Conservation (phyloP, 768 basidiomycete genomes). For the Tulasnella sp. region DNA sequence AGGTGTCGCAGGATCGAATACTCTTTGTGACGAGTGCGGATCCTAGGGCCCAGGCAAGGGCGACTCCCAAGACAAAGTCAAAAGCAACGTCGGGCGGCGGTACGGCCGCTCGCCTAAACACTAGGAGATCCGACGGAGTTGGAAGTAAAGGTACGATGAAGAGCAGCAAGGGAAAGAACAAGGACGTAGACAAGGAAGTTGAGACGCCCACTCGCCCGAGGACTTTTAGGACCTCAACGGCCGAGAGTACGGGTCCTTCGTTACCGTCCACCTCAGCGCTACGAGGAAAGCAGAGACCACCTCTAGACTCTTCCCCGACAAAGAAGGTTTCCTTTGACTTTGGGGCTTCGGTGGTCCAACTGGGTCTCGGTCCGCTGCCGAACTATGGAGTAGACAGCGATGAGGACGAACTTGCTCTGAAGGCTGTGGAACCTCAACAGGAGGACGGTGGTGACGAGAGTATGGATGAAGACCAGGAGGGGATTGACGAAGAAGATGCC, state of each 20-base stretch:
- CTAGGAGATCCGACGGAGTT: not conserved
- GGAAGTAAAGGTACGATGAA: not conserved
- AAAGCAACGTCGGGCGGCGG: not conserved
- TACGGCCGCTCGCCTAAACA: too few relatives aligned
- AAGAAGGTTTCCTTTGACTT: too few relatives aligned
- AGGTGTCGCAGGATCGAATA: too few relatives aligned
- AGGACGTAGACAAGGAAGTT: not conserved
- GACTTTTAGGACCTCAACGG: too few relatives aligned
- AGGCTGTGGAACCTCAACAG: not conserved
- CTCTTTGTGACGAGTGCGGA: constrained; percentile 4
- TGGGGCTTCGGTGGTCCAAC: too few relatives aligned
- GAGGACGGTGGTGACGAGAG: constrained; percentile 7
- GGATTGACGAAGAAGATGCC: constrained; percentile 17
- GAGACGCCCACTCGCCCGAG: not conserved
- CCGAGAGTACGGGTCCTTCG: too few relatives aligned
- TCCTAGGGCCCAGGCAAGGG: not conserved
- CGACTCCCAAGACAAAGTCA: not conserved
- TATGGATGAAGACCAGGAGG: constrained; percentile 17
- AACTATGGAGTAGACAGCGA: not conserved
- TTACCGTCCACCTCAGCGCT: too few relatives aligned
- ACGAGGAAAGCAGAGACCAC: too few relatives aligned
- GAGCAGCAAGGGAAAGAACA: constrained; percentile 6
- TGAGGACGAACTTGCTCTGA: not conserved
- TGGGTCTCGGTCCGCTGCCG: too few relatives aligned
- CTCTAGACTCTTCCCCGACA: too few relatives aligned